phyloP scores from a whole-genome alignment of 1,139 yeast genomes.

The Zygosaccharomyces sapae region DNA sequence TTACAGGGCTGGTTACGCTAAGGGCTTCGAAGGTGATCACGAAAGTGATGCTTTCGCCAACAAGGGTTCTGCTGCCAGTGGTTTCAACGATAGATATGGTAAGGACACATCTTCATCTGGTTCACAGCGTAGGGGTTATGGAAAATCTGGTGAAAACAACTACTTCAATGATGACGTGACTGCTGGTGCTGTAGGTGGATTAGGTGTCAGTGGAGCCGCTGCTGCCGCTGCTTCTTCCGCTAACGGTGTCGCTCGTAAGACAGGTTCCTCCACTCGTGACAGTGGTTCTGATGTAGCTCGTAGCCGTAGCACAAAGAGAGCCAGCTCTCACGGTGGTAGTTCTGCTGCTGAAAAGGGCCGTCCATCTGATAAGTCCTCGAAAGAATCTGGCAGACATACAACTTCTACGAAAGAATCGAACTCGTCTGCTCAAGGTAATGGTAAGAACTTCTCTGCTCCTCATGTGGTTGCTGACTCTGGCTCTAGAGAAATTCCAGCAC shows the following conservation, averaged over 20 bases:
- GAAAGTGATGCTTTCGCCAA: not conserved
- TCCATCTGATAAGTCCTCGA: not conserved
- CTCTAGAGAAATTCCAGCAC: conserved; percentile 3
- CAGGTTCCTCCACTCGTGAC: not conserved
- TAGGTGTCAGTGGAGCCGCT: not conserved
- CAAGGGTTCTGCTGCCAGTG: not conserved
- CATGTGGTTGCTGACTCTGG: conserved; percentile 2
- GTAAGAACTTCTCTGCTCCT: not conserved
- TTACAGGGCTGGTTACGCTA: not conserved
- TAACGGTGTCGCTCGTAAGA: not conserved
- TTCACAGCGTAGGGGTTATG: not conserved
- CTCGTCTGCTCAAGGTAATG: conserved; percentile 2
- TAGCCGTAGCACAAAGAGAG: conserved; percentile 5
- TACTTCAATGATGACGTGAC: not conserved
- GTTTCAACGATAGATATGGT: not conserved
- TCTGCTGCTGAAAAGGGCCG: not conserved
- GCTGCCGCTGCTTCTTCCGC: not conserved
- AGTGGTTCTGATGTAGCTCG: not conserved
- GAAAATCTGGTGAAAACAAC: not conserved
- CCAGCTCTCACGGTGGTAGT: not conserved
- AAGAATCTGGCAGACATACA: not conserved
- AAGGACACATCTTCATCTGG: not conserved
- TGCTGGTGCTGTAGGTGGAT: not conserved
- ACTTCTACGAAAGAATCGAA: conserved; percentile 4
- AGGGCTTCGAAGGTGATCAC: not conserved